phyloP scores from a whole-genome alignment of 768 basidiomycete species.

The Psilocybe azurescens region DNA sequence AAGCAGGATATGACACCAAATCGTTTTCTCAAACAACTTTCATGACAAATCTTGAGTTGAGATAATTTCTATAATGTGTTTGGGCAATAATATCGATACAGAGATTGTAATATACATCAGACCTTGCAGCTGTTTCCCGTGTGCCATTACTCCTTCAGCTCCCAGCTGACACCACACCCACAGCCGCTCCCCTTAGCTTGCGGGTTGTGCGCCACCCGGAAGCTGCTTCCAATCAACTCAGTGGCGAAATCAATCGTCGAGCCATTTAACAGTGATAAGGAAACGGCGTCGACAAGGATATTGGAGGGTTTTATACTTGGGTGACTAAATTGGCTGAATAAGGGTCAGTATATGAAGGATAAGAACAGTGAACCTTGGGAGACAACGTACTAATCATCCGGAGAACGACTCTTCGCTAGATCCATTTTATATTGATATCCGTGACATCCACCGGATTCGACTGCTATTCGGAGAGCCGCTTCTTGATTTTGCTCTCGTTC shows the following conservation, averaged over 20 bases:
- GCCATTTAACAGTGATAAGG: constrained; percentile 84
- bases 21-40: background rate
- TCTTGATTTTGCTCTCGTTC: constrained; percentile 62
- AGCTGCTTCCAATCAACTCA: constrained; percentile 93
- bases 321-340: constrained; percentile 69
- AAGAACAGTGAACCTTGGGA: background rate
- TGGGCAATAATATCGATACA: constrained; percentile 26
- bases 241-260: constrained; percentile 91
- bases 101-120: constrained; percentile 26
- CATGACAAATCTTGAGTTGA: background rate
- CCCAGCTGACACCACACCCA: constrained; percentile 97
- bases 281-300: constrained; percentile 85
- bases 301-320: constrained; percentile 74
- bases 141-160: constrained; percentile 58
- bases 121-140: constrained; percentile 13
- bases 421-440: constrained; percentile 97
- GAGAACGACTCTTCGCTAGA: constrained; percentile 61
- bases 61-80: constrained; percentile 4
- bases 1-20: background rate
- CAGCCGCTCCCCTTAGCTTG: constrained; percentile 90
- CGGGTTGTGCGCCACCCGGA: constrained; percentile 84
- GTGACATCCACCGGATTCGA: constrained; percentile 96
- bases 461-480: constrained; percentile 78
- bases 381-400: constrained; percentile 83
- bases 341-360: constrained; percentile 1